A percentile compares a stretch with the other conserved stretches of the same genome.
Conservation (phyloP, 1,284 basidiomycete genomes). For the Mycena sp. region DNA sequence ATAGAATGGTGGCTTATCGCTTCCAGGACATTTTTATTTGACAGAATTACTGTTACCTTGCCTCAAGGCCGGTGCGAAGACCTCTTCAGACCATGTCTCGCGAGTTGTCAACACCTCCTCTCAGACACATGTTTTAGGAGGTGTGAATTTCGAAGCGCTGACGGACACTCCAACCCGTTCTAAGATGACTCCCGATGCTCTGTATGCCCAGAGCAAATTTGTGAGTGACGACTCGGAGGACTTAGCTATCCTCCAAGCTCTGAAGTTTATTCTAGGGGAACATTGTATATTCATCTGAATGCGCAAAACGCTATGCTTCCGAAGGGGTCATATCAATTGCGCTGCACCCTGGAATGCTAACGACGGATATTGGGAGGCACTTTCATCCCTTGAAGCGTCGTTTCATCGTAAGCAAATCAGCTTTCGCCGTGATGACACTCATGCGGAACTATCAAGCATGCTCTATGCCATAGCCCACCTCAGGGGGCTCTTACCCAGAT, state of each 20-base stretch:
- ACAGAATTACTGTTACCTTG: constrained; percentile 56
- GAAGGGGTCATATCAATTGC: constrained; percentile 16
- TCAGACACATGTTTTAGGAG: constrained; percentile 6
- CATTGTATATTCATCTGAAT: constrained; percentile 6
- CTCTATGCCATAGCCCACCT: constrained; percentile 1
- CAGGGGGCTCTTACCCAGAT: constrained; percentile 25
- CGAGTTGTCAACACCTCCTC: constrained; percentile 26
- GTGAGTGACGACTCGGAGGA: constrained; percentile 9
- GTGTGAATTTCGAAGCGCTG: constrained; percentile 8
- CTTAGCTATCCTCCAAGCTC: neutral
- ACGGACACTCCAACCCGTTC: constrained; percentile 13
- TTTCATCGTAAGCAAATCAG: constrained; percentile 19
- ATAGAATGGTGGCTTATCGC: neutral
- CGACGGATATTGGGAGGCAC: constrained; percentile 3
- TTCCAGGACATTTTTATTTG: constrained; percentile 37
- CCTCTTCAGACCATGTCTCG: constrained; percentile 24
- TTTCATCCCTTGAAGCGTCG: constrained; percentile 10
- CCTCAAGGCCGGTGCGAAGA: constrained; percentile 42
- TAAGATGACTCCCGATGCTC: constrained; percentile 11
- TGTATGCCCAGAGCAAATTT: constrained; percentile 29
- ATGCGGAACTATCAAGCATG: neutral
- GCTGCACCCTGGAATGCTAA: constrained; percentile 15
- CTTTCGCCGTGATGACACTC: neutral
- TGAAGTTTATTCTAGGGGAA: neutral
- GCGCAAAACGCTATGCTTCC: constrained; percentile 3